phyloP scores from a whole-genome alignment of 2,329 filamentous ascomycete genomes.

The Cryphonectria radicalis region DNA sequence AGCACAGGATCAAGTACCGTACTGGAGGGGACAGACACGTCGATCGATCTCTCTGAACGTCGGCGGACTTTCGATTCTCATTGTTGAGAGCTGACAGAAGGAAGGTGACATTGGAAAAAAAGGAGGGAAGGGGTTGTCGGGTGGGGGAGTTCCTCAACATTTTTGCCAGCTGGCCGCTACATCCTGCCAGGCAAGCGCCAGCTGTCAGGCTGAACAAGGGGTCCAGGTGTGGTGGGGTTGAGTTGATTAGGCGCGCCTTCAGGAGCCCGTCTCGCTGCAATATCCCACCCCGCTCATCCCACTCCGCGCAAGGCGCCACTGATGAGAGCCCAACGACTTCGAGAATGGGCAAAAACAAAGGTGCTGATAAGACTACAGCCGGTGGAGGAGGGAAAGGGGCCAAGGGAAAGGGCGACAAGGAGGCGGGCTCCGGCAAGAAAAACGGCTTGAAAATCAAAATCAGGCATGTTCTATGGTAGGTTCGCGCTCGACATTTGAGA shows the following conservation, averaged over 20 bases:
- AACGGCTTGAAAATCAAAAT: slow-evolving; percentile 73
- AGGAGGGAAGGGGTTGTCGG: neutral
- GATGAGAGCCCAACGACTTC: slow-evolving; percentile 5
- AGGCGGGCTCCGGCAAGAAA: slow-evolving; percentile 43
- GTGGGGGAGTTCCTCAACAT: no score
- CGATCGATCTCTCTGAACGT: neutral
- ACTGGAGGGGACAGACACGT: no score
- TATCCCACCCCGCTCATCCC: neutral
- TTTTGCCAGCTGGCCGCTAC: neutral
- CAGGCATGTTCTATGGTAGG: slow-evolving; percentile 65
- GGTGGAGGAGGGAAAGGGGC: slow-evolving; percentile 35
- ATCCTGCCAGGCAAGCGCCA: neutral
- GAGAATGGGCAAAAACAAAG: slow-evolving; percentile 44
- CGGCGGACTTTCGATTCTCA: neutral
- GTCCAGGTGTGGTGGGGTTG: slow-evolving; percentile 1
- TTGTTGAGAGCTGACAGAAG: neutral
- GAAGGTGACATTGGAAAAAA: neutral
- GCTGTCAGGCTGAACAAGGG: neutral
- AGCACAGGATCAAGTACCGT: neutral
- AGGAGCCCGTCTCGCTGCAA: neutral
- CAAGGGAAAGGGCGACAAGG: slow-evolving; percentile 32
- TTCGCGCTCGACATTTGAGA: slow-evolving; percentile 32
- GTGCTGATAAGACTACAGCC: slow-evolving; percentile 28
- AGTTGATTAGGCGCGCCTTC: neutral
- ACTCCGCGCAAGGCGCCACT: neutral